phyloP scores from a whole-genome alignment of 1,284 basidiomycete species.

The Pisolithus thermaeus region DNA sequence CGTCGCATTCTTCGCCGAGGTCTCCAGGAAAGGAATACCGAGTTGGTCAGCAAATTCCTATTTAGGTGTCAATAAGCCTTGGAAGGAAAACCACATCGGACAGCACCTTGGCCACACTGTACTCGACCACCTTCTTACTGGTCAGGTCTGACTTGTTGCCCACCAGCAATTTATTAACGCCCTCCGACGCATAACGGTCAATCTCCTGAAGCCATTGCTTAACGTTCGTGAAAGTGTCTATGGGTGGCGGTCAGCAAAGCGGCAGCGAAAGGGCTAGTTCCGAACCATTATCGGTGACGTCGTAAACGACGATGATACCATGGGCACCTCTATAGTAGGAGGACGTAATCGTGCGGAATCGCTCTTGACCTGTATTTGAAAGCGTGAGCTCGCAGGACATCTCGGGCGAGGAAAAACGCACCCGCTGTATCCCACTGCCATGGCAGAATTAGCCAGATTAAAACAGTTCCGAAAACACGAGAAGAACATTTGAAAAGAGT shows the following conservation, averaged over 20 bases:
- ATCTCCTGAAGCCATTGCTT: conserved; percentile 99
- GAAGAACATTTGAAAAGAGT: background rate
- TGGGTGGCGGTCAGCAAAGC: conserved; percentile 5
- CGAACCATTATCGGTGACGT: conserved; percentile 97
- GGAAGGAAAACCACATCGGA: background rate
- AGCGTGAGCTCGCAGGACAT: conserved; percentile 1
- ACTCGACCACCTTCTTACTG: conserved; percentile 99
- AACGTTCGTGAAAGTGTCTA: conserved; percentile 96
- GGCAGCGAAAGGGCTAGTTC: conserved; percentile 2
- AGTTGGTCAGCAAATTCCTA: conserved; percentile 96
- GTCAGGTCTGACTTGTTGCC: conserved; percentile 98
- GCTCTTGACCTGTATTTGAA: conserved; percentile 73
- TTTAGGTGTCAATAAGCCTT: conserved; percentile 4
- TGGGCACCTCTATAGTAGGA: conserved; percentile 97
- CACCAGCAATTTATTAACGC: conserved; percentile 96
- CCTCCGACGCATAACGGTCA: conserved; percentile 98
- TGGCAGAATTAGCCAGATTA: conserved; percentile 11
- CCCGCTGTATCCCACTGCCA: conserved; percentile 91
- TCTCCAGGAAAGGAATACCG: conserved; percentile 95
- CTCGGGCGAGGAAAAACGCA: conserved; percentile 17
- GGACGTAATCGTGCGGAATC: conserved; percentile 96
- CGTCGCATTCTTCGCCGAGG: conserved; percentile 97
- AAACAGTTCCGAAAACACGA: background rate
- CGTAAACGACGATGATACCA: conserved; percentile 98
- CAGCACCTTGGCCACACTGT: conserved; percentile 88